Conservation (phyloP, 2,329 filamentous ascomycete species). For the Penicillium sp. region DNA sequence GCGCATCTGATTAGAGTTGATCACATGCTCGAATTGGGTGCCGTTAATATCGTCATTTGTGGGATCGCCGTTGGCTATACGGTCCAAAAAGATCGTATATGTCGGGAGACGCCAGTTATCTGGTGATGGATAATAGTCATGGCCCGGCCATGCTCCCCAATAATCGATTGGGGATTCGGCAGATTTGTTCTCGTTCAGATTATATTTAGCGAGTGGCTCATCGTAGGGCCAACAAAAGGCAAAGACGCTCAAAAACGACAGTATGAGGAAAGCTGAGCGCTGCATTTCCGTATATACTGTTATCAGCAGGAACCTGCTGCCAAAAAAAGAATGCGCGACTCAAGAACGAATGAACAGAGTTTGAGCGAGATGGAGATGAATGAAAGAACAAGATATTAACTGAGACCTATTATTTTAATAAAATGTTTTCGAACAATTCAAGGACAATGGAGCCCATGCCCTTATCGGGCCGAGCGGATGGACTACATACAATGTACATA, state of each 20-base stretch:
- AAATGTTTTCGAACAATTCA: constrained; percentile 3
- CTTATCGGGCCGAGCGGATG: constrained; percentile 8
- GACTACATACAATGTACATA: not conserved
- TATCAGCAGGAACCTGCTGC: constrained; percentile 6
- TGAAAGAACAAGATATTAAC: constrained; percentile 3
- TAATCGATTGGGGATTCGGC: constrained; percentile 59
- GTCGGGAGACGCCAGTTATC: constrained; percentile 64
- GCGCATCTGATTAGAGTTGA: constrained; percentile 57
- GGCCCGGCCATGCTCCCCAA: constrained; percentile 53
- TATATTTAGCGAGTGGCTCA: constrained; percentile 53
- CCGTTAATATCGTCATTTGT: constrained; percentile 62
- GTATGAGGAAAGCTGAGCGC: constrained; percentile 6
- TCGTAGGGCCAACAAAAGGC: constrained; percentile 48
- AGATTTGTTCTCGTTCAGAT: constrained; percentile 59
- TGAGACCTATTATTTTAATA: not conserved
- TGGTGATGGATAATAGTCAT: constrained; percentile 55
- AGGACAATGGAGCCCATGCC: not conserved
- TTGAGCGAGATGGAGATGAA: constrained; percentile 5
- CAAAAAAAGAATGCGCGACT: constrained; percentile 1
- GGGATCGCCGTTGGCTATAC: constrained; percentile 64
- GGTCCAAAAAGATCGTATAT: constrained; percentile 64
- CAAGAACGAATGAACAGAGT: constrained; percentile 1
- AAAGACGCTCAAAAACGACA: constrained; percentile 9
- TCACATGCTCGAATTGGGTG: constrained; percentile 60
- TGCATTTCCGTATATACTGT: constrained; percentile 8